phyloP scores from a whole-genome alignment of 2,329 filamentous ascomycete species.

The Helminthosporium solani region DNA sequence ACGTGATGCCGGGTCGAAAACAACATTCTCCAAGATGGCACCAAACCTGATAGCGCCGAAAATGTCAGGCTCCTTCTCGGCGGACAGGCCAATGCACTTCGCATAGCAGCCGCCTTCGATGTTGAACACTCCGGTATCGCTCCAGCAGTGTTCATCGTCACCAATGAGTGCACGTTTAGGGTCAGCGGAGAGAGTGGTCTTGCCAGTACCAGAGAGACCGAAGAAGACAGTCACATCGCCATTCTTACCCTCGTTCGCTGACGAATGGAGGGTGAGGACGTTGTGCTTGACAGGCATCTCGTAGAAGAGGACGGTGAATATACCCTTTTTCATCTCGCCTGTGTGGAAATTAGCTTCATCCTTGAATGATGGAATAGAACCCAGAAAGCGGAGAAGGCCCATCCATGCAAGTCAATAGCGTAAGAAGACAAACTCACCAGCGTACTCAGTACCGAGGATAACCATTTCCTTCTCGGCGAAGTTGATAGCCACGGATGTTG shows the following conservation, averaged over 20 bases:
- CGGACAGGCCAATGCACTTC: conserved; percentile 96
- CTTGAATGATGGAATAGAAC: conserved; percentile 2
- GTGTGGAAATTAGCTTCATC: conserved; percentile 10
- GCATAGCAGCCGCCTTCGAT: conserved; percentile 99
- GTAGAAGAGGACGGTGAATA: conserved; percentile 99
- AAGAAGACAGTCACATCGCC: conserved; percentile 99
- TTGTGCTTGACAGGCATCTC: conserved; percentile 99
- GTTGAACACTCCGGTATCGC: conserved; percentile 95
- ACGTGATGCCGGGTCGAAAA: conserved; percentile 89
- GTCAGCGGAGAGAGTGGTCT: conserved; percentile 97
- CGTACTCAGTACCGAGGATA: conserved; percentile 97
- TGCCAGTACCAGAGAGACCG: conserved; percentile 95
- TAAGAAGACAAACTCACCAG: conserved; percentile 62
- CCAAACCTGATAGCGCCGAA: conserved; percentile 94
- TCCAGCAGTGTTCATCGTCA: conserved; percentile 99
- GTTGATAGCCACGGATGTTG: conserved; percentile 97
- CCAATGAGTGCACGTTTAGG: conserved; percentile 95
- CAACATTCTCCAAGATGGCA: conserved; percentile 96
- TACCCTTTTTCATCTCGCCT: conserved; percentile 88
- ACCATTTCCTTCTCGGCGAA: conserved; percentile 99
- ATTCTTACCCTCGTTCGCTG: conserved; percentile 91
- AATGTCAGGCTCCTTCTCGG: conserved; percentile 99
- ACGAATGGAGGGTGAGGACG: conserved; percentile 96
- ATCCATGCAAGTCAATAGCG: too few relatives aligned
- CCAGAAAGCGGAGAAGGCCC: not conserved